Evolutionary conservation across 1,284 basidiomycete genomes (phyloP), one percentile per base, ranked within the genome.

Genomic region (Lentinus polychrous): DNA sequence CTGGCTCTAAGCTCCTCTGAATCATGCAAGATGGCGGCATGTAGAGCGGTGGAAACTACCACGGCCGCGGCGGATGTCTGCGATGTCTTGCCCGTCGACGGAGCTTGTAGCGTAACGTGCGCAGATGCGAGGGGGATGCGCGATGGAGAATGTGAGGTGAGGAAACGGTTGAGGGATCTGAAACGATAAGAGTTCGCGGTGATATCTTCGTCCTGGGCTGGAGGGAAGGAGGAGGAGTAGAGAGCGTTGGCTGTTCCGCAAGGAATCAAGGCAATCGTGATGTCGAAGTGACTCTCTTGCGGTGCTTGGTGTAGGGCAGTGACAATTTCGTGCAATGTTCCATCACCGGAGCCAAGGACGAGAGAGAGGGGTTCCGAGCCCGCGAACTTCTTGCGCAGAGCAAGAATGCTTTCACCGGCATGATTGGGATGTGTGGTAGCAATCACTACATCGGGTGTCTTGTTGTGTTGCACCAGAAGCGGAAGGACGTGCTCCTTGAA

Each of bases 241-340:
- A 96, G 72, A 0, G 94, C 94, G 61, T 97, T 97, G 15, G 92
- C 93, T n/a, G 94, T 97, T 8, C 94, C 94, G 37, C 81, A 80
- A 2, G 94, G 93, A 12, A 88, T 70, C 31, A 87, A 70, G 8
- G 70, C 77, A 49, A 86, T 65, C 27, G 63, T 59, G 40, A 79
- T 52, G 3, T 40, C 17, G 6, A 20, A 20, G 39, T 17, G 20
- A 7, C 36, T 56, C 46, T 10, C 35, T 27, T 5, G 31, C 15
- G 20, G 14, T 46, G 53, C 50, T 24, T 58, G 60, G 46, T 73
- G 66, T 27, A 89, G 60, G 5, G 73, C 70, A 52, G 87, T 85
- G 57, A 92, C 72, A 48, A 94, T 76, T 61, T 94, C 91, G 62
- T 93, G 88, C 27, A 93, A 71, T 0, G 92, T 94, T n/a, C 92